These are phyloP conservation scores for Ophiostoma australiae DNA, from an alignment of 2,329 filamentous ascomycete species.

Conservation along the genomic window DNA sequence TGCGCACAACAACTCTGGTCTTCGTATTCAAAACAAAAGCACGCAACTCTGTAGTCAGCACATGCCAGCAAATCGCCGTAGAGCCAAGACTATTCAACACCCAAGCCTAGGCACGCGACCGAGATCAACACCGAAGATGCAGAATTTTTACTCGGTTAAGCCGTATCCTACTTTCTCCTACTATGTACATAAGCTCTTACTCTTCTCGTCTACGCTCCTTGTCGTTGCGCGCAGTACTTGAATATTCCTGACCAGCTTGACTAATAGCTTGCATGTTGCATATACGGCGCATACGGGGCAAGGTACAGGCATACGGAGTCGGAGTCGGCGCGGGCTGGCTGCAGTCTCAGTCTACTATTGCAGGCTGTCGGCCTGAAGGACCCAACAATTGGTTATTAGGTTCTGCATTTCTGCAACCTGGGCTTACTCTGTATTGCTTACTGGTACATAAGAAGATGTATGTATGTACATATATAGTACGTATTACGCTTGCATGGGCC, in stretches of 20 bases:
- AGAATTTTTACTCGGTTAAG: neutral
- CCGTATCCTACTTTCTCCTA: neutral
- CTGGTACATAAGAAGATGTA: neutral
- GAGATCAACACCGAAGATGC: neutral
- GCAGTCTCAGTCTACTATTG: neutral
- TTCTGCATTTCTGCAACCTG: too few species aligned
- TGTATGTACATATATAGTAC: too few species aligned
- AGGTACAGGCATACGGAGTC: neutral
- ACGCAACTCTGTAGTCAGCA: neutral
- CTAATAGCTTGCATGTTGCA: neutral
- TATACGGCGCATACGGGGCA: constrained; percentile 4
- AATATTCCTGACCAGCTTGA: neutral
- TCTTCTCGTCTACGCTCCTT: too few species aligned
- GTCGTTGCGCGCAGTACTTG: neutral
- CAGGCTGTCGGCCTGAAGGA: neutral
- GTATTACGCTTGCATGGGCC: too few species aligned
- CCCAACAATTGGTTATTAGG: neutral
- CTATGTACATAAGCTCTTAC: too few species aligned
- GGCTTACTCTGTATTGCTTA: neutral
- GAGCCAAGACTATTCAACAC: too few species aligned
- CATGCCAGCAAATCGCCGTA: neutral
- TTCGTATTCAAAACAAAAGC: neutral
- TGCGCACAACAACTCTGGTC: neutral
- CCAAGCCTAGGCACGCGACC: neutral
- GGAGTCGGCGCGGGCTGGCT: neutral